phyloP scores from a whole-genome alignment of 257 asterid species.

The Apocynum venetum region DNA sequence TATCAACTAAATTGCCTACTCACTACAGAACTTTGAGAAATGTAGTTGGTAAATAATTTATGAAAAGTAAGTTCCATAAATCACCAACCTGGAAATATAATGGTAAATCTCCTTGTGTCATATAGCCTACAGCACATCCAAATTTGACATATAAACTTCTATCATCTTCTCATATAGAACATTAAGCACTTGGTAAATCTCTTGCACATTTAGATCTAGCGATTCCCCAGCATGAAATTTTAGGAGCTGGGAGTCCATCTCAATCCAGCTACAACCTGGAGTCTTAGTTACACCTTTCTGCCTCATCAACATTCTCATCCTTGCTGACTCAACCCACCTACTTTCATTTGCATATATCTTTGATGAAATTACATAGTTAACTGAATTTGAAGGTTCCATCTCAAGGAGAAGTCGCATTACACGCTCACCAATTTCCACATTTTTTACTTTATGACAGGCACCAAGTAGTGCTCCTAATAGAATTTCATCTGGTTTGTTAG shows the following conservation, averaged over 20 bases:
- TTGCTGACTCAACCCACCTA: constrained; percentile 82
- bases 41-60: background rate
- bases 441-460: constrained; percentile 74
- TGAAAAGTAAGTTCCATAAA: background rate
- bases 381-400: constrained; percentile 81
- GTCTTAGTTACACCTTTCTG: constrained; percentile 70
- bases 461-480: constrained; percentile 69
- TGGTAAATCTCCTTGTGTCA: too few species aligned
- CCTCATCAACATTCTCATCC: constrained; percentile 67
- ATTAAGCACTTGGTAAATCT: constrained; percentile 43
- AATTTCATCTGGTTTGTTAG: constrained; percentile 74
- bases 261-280: constrained; percentile 95
- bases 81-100: background rate
- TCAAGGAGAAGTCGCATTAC: constrained; percentile 60
- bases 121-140: background rate
- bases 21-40: background rate
- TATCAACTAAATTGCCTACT: background rate
- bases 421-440: constrained; percentile 63
- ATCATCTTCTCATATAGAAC: constrained; percentile 56
- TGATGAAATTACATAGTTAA: constrained; percentile 70
- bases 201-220: constrained; percentile 33
- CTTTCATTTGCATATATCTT: constrained; percentile 64
- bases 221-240: constrained; percentile 77
- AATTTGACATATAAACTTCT: background rate
- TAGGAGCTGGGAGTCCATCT: constrained; percentile 55